These are phyloP conservation scores for Acacia melanoxylon DNA, from an alignment of 306 rosid genomes.

Conservation along the genomic window DNA sequence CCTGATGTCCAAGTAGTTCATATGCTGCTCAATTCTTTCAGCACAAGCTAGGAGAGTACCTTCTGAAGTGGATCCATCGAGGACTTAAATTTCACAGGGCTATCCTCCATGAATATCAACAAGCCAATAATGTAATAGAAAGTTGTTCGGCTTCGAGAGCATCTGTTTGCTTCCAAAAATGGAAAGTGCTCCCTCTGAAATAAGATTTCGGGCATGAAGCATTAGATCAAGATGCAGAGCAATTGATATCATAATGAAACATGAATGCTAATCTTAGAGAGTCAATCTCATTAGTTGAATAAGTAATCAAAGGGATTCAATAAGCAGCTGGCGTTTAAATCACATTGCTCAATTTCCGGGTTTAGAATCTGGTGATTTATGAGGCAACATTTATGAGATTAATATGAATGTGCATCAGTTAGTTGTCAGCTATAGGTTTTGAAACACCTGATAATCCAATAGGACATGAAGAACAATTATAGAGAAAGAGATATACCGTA, in stretches of 20 bases:
- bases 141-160: conserved; percentile 92
- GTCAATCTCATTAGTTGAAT: background rate
- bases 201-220: conserved; percentile 22
- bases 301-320: background rate
- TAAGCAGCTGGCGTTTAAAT: background rate
- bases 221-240: conserved; percentile 27
- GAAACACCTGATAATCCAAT: conserved; percentile 6
- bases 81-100: conserved; percentile 87
- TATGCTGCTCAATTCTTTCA: conserved; percentile 2
- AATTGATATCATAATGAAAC: conserved; percentile 18
- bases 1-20: background rate
- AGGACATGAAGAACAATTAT: conserved; percentile 8
- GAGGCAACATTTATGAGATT: background rate
- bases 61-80: conserved; percentile 97
- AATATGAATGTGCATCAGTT: conserved; percentile 5
- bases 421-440: conserved; percentile 2
- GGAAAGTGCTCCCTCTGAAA: conserved; percentile 94
- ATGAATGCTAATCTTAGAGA: conserved; percentile 5
- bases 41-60: conserved; percentile 39
- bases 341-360: background rate
- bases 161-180: conserved; percentile 81
- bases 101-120: conserved; percentile 93
- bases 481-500: conserved; percentile 54
- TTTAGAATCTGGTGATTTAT: background rate
- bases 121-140: conserved; percentile 93